phyloP scores from a whole-genome alignment of 768 basidiomycete species.

The Auriculariales sp. region DNA sequence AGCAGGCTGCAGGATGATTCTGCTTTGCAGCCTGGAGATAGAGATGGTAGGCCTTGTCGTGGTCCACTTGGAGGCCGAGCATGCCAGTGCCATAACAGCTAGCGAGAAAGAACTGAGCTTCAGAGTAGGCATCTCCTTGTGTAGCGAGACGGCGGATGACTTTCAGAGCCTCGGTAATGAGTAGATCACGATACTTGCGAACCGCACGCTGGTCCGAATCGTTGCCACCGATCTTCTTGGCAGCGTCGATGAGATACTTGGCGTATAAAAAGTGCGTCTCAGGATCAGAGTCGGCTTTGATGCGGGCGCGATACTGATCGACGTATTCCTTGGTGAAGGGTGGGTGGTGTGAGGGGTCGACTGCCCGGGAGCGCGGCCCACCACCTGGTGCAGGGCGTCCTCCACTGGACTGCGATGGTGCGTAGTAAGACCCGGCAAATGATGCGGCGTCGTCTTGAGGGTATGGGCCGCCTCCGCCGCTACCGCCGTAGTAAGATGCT shows the following conservation, averaged over 20 bases:
- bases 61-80: constrained; percentile 91
- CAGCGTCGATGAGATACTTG: constrained; percentile 98
- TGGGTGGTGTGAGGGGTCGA: constrained; percentile 57
- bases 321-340: constrained; percentile 94
- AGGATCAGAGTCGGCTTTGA: constrained; percentile 95
- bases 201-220: constrained; percentile 69
- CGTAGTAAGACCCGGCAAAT: neutral
- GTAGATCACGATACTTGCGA: constrained; percentile 78
- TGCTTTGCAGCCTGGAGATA: constrained; percentile 96
- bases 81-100: constrained; percentile 94
- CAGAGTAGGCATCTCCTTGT: constrained; percentile 80
- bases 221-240: constrained; percentile 69
- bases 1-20: constrained; percentile 88
- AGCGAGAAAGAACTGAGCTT: constrained; percentile 97
- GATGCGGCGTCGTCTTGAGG: neutral
- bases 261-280: constrained; percentile 96
- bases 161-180: constrained; percentile 82
- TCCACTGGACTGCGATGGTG: constrained; percentile 1
- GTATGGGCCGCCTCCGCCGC: constrained; percentile 3
- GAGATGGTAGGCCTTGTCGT: constrained; percentile 93
- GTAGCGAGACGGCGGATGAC: constrained; percentile 86
- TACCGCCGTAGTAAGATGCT: neutral
- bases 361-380: constrained; percentile 48
- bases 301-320: constrained; percentile 91
- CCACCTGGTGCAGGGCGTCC: constrained; percentile 44